These are phyloP conservation scores for Neonectria neomacrospora DNA, from an alignment of 2,329 filamentous ascomycete genomes.

Conservation along the genomic window DNA sequence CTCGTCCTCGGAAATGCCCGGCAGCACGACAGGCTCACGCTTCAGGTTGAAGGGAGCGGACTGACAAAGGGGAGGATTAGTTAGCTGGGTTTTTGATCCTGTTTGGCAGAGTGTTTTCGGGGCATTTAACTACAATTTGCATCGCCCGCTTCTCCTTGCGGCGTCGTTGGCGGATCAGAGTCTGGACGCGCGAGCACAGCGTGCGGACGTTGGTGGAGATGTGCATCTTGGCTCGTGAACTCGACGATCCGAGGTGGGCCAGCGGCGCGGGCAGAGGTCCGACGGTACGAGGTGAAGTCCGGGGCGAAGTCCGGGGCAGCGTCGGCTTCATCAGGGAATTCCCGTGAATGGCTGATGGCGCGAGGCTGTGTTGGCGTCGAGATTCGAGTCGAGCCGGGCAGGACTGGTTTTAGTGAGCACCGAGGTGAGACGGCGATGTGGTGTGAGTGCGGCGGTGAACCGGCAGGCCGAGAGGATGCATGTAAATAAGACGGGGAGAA, in stretches of 20 bases:
- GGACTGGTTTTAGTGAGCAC: constrained; percentile 13
- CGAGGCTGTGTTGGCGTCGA: background rate
- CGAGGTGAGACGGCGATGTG: constrained; percentile 22
- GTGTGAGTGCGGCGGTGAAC: constrained; percentile 18
- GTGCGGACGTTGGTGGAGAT: constrained; percentile 57
- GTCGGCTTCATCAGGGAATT: constrained; percentile 23
- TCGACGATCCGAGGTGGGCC: constrained; percentile 32
- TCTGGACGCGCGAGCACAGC: constrained; percentile 58
- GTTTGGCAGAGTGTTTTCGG: background rate
- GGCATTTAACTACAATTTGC: constrained; percentile 59
- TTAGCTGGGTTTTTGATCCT: constrained; percentile 33
- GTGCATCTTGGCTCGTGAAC: constrained; percentile 43
- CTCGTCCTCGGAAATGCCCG: constrained; percentile 69
- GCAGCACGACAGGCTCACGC: constrained; percentile 62
- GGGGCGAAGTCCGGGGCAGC: constrained; percentile 20
- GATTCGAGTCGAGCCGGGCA: background rate
- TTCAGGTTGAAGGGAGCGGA: constrained; percentile 70
- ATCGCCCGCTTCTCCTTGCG: constrained; percentile 56
- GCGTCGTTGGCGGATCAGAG: constrained; percentile 52
- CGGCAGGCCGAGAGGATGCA: constrained; percentile 1
- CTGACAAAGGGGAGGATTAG: constrained; percentile 52
- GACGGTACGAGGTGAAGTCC: constrained; percentile 27
- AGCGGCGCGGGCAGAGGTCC: constrained; percentile 22
- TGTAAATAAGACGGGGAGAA: constrained; percentile 13
- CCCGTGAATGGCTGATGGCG: constrained; percentile 3